phyloP scores from a whole-genome alignment of 257 asterid genomes.

The Solanum chilense region DNA sequence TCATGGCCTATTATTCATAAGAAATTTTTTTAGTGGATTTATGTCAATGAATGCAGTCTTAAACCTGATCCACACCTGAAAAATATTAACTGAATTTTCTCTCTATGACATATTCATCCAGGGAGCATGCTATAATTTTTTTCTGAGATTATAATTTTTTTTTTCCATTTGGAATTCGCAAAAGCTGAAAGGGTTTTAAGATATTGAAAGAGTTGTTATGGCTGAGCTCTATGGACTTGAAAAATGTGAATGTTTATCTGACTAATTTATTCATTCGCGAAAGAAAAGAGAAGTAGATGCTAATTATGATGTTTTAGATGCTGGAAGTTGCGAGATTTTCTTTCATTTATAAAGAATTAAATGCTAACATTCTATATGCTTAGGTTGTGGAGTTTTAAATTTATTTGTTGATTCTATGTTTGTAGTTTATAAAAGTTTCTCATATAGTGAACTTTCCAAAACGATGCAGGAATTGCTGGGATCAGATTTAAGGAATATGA shows the following conservation, averaged over 20 bases:
- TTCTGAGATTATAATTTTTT: no score
- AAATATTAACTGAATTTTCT: no score
- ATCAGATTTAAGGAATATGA: conserved; percentile 51
- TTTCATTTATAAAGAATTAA: background rate
- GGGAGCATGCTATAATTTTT: background rate
- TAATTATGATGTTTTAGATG: no score
- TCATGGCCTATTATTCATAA: background rate
- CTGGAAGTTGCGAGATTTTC: background rate
- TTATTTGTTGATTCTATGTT: background rate
- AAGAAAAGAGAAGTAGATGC: background rate
- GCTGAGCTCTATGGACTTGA: background rate
- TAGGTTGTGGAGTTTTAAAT: background rate
- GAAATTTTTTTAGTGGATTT: background rate
- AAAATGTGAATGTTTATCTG: background rate
- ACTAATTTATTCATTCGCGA: background rate
- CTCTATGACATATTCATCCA: background rate
- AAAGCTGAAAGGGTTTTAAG: background rate
- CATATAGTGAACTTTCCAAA: background rate
- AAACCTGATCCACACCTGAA: background rate
- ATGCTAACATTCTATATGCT: background rate
- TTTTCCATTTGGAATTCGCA: background rate
- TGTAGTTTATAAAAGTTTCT: background rate
- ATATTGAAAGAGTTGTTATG: background rate
- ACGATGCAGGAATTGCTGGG: conserved; percentile 44
- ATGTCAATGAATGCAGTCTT: background rate